Base-by-base conservation (phyloP, 305 asterid species). In the Rubia peregrina region DNA sequence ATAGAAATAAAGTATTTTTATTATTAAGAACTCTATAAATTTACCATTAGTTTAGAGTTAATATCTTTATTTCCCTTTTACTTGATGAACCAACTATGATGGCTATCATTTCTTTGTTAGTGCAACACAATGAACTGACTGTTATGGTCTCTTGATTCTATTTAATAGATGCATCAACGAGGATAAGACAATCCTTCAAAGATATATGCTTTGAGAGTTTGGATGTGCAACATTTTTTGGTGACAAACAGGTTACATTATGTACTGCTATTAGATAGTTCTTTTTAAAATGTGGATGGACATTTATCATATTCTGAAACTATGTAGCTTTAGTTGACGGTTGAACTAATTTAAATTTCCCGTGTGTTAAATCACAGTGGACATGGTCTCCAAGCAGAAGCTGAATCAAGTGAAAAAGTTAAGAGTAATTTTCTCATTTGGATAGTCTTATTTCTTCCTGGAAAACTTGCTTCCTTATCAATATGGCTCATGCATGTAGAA, bases 151-250 rank as follows among this genome's bases (percentile, higher is more conserved):
- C 11, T 14, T 77, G 57, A 5, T 46, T 59, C 69, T 51, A 57
- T 53, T 38, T 53, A 22, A 44, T 77, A 84, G 88, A 65, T 84
- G 81, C 70, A 79, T 84, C 81, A 95, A 85, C 46, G 97, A 86
- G 77, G 90, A 95, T 76, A 60, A 78, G 55, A 77, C 94, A 38
- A 90, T 95, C 61, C 82, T 92, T 80, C 98, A 98, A n/a, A n/a
- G n/a, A n/a, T n/a, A n/a, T n/a, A n/a, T 92, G 97, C 90, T 95
- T 42, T 78, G 89, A 86, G 94, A 91, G 70, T 92, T 97, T 61
- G 97, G 98, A 10, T 94, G 98, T 70, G 89, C 92, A 72, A 88
- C 91, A 53, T 95, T 95, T 84, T 84, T 95, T n/a, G 82, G 99
- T 92, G 79, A 95, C 99, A 67, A 95, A 95, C 90, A 95, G 99